These are phyloP conservation scores for Cytospora mali DNA, from an alignment of 2,329 filamentous ascomycete species.

Conservation along the genomic window DNA sequence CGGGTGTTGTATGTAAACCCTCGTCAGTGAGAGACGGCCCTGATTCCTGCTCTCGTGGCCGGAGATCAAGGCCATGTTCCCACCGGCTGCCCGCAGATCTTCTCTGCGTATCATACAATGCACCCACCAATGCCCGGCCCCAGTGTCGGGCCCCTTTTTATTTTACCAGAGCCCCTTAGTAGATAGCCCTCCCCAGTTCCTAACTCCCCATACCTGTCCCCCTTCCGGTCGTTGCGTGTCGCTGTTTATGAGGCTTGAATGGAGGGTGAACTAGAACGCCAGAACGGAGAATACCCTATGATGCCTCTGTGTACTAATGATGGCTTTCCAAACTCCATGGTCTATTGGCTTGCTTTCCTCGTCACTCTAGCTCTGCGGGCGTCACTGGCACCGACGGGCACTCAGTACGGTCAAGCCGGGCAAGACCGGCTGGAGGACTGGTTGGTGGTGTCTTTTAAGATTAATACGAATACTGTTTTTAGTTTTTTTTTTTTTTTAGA, in stretches of 20 bases:
- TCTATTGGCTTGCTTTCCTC: not conserved
- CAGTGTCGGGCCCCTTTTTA: slow-evolving; percentile 2
- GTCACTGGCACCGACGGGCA: not conserved
- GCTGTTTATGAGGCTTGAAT: slow-evolving; percentile 13
- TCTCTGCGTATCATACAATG: not conserved
- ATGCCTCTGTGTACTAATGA: not conserved
- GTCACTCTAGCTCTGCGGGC: not conserved
- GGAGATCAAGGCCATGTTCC: slow-evolving; percentile 4
- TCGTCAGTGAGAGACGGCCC: not conserved
- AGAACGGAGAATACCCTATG: not conserved
- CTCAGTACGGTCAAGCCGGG: not conserved
- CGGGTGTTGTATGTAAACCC: not conserved
- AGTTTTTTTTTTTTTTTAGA: too few relatives aligned
- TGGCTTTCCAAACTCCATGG: not conserved
- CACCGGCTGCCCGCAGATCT: slow-evolving; percentile 3
- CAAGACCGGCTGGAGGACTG: not conserved
- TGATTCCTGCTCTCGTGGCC: not conserved
- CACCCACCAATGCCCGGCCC: not conserved
- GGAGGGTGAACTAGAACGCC: slow-evolving; percentile 2
- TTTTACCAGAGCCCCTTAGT: not conserved
- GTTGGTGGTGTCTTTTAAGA: slow-evolving; percentile 6
- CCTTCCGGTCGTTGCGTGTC: slow-evolving; percentile 5
- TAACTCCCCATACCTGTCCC: not conserved
- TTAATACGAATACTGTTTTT: slow-evolving; percentile 8
- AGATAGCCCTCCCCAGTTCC: not conserved